Evolutionary conservation across 352 stramenopile genomes (phyloP).

Genomic region (Achlya hypogyna): DNA sequence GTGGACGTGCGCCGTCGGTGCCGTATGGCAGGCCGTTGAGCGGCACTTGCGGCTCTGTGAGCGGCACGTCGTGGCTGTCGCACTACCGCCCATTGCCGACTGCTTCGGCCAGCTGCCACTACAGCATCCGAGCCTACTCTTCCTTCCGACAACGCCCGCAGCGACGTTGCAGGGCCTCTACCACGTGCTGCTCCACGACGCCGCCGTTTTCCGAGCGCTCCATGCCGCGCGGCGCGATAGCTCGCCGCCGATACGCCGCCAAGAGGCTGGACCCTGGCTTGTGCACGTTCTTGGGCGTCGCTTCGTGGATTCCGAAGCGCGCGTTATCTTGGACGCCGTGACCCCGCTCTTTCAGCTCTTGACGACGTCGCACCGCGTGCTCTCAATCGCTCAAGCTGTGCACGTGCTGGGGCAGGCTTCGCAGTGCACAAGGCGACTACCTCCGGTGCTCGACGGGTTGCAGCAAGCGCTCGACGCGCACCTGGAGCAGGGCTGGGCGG

Average conservation of each 20-base stretch:
- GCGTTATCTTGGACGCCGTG: neutral
- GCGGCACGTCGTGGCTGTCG: neutral
- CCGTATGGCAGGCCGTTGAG: neutral
- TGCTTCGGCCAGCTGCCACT: neutral
- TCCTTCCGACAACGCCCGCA: neutral
- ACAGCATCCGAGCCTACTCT: neutral
- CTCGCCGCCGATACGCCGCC: no score
- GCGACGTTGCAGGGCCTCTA: neutral
- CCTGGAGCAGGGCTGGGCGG: slow-evolving; percentile 45
- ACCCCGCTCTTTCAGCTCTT: neutral
- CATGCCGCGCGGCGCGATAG: neutral
- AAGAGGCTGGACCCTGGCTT: neutral
- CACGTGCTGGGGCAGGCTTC: neutral
- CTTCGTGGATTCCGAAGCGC: neutral
- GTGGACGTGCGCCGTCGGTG: neutral
- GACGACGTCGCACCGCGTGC: neutral
- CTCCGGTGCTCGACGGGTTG: slow-evolving; percentile 23
- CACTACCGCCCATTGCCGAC: neutral
- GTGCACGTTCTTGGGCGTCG: neutral
- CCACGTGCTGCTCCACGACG: neutral
- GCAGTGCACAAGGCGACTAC: neutral
- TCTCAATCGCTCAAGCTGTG: neutral
- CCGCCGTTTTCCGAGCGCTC: neutral
- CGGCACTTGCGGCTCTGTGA: neutral
- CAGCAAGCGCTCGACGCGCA: slow-evolving; percentile 26